Evolutionary conservation across 1,284 basidiomycete genomes (phyloP).

Genomic region (Anthracocystis panici-leucophaei): DNA sequence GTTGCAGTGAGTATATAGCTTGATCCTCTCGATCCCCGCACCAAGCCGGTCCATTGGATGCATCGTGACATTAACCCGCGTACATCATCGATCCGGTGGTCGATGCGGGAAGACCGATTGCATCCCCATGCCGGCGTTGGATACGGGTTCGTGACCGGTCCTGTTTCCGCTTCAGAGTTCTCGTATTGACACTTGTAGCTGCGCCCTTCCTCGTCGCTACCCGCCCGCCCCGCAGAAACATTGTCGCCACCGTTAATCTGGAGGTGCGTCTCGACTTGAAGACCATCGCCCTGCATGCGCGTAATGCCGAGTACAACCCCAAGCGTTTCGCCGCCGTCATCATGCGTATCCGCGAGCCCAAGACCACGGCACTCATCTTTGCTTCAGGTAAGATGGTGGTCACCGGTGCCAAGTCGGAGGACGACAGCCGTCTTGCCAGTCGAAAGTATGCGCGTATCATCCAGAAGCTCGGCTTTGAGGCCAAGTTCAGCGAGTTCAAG

Average conservation of each 20-base stretch:
- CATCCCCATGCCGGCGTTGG: not conserved
- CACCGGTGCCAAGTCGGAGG: slow-evolving; percentile 98
- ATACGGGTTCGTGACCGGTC: not conserved
- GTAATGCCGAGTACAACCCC: slow-evolving; percentile 99
- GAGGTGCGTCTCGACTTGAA: slow-evolving; percentile 97
- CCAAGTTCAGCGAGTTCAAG: slow-evolving; percentile 99
- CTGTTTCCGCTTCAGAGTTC: slow-evolving; percentile 10
- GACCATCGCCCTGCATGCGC: slow-evolving; percentile 96
- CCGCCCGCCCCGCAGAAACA: slow-evolving; percentile 76
- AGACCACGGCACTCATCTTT: slow-evolving; percentile 99
- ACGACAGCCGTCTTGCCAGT: slow-evolving; percentile 94
- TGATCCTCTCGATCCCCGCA: not conserved
- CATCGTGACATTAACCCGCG: no score
- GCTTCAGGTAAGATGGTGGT: slow-evolving; percentile 99
- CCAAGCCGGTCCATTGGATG: not conserved
- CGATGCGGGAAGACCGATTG: no score
- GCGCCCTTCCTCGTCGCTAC: slow-evolving; percentile 5
- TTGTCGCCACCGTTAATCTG: slow-evolving; percentile 98
- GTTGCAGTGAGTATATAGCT: slow-evolving; percentile 68
- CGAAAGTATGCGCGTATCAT: slow-evolving; percentile 99
- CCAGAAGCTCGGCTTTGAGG: slow-evolving; percentile 98
- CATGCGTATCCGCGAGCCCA: slow-evolving; percentile 99
- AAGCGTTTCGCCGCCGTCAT: slow-evolving; percentile 99
- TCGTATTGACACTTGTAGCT: slow-evolving; percentile 26
- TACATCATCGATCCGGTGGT: no score